A percentile compares a stretch with the other conserved stretches of the same genome.
Conservation (phyloP, 768 basidiomycete genomes). For the Termitomyces sp. region DNA sequence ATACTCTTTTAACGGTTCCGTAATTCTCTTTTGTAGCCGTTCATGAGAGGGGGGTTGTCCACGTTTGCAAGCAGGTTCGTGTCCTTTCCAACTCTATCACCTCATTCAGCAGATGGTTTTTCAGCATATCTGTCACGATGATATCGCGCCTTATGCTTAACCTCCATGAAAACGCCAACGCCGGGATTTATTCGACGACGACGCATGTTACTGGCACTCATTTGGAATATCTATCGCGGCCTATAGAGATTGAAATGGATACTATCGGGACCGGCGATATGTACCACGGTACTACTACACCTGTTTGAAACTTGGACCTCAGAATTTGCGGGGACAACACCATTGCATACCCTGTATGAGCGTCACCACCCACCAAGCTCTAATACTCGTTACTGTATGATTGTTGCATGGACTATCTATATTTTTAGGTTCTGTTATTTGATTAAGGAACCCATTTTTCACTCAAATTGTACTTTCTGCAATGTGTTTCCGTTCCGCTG, state of each 20-base stretch:
- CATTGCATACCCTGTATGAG: background rate
- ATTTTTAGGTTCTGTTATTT: too few species aligned
- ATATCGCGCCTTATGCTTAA: constrained; percentile 55
- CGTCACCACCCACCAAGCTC: background rate
- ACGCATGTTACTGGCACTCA: constrained; percentile 14
- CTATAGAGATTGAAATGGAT: constrained; percentile 20
- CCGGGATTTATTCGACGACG: constrained; percentile 24
- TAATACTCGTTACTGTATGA: background rate
- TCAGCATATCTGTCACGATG: constrained; percentile 44
- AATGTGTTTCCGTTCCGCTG: too few species aligned
- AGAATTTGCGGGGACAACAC: background rate
- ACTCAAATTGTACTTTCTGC: too few species aligned
- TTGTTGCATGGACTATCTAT: too few species aligned
- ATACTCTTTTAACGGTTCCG: too few species aligned
- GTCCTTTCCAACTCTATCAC: background rate
- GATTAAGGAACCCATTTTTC: too few species aligned
- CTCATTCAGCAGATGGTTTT: background rate
- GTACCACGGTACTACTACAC: background rate
- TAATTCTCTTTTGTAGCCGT: constrained; percentile 37
- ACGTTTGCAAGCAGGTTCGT: constrained; percentile 45
- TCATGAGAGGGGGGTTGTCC: constrained; percentile 41
- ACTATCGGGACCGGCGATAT: constrained; percentile 18
- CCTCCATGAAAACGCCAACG: constrained; percentile 35
- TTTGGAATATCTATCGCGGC: constrained; percentile 10
- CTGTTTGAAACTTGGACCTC: too few species aligned